Evolutionary conservation across 164 flowering plant species (phyloP).

Genomic region (Liquidambar formosana): DNA sequence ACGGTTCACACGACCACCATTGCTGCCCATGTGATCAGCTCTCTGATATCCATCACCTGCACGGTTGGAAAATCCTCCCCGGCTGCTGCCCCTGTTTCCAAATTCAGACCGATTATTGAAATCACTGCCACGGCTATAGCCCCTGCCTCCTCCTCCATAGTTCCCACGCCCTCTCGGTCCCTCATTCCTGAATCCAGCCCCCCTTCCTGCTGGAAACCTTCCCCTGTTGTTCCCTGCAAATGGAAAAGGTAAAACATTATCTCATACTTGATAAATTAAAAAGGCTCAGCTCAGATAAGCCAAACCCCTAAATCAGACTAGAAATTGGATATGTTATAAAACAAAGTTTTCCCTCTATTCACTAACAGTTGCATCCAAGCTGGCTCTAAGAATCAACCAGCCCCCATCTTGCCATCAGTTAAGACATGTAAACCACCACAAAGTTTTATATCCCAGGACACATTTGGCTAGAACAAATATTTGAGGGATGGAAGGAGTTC

Average conservation of each 20-base stretch:
- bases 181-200: conserved; percentile 49
- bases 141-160: conserved; percentile 44
- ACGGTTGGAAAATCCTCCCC: conserved; percentile 45
- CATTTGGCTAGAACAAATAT: too few species aligned
- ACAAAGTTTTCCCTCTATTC: too few species aligned
- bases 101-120: conserved; percentile 38
- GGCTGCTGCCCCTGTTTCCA: conserved; percentile 31
- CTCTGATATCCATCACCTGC: conserved; percentile 49
- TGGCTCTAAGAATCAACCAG: too few species aligned
- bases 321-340: too few species aligned
- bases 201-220: conserved; percentile 43
- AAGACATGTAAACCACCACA: too few species aligned
- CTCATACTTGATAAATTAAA: not conserved
- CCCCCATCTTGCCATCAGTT: too few species aligned
- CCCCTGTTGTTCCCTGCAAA: conserved; percentile 46
- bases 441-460: too few species aligned
- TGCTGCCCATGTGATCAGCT: conserved; percentile 25
- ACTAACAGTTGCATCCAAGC: too few species aligned
- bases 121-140: conserved; percentile 42
- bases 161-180: conserved; percentile 59
- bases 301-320: not conserved
- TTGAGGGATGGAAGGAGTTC: too few species aligned
- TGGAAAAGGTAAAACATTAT: not conserved
- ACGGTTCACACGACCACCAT: conserved; percentile 44
- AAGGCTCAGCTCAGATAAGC: not conserved